These are phyloP conservation scores for Solanum pinnatisectum DNA, from an alignment of 257 asterid genomes.

Conservation along the genomic window DNA sequence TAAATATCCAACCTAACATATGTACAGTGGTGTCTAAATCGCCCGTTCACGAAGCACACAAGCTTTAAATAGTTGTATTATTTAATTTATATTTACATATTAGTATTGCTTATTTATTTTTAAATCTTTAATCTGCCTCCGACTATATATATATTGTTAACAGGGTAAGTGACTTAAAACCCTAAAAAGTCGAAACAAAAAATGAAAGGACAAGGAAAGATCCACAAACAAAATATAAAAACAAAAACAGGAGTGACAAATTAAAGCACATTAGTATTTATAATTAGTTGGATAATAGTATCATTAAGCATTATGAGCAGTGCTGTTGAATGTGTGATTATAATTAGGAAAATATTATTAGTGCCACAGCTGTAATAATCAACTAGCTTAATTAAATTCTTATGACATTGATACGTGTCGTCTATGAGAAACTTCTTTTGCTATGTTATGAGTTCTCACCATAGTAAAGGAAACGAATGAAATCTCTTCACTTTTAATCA, in stretches of 20 bases:
- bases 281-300: background rate
- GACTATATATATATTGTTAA: no score
- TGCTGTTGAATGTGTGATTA: background rate
- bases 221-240: background rate
- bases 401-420: background rate
- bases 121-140: background rate
- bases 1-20: background rate
- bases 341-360: background rate
- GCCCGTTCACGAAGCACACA: background rate
- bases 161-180: background rate
- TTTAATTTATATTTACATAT: no score
- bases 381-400: background rate
- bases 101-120: background rate
- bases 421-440: background rate
- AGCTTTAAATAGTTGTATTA: no score
- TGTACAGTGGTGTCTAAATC: no score
- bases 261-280: background rate
- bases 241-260: background rate
- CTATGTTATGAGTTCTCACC: background rate
- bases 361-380: background rate
- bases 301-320: background rate
- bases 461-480: fast-evolving
- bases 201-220: background rate
- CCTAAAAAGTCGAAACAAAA: background rate
- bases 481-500: background rate